Conservation (phyloP, 768 basidiomycete species). For the Xerocomellus chrysenteron region DNA sequence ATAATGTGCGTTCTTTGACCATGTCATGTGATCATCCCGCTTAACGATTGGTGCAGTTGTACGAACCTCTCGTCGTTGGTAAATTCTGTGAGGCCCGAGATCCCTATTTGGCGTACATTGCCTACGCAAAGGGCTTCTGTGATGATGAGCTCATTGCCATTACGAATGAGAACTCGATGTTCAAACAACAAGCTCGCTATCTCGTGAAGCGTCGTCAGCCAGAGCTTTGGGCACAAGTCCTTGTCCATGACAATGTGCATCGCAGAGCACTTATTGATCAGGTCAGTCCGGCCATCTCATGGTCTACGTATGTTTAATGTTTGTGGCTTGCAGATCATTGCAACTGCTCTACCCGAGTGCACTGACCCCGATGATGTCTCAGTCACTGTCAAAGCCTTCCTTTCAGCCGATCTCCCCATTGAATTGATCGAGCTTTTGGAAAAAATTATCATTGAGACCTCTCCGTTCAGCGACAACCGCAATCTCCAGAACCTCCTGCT, state of each 20-base stretch:
- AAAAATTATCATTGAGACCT: constrained; percentile 97
- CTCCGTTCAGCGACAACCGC: constrained; percentile 96
- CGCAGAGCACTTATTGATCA: constrained; percentile 94
- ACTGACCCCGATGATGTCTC: constrained; percentile 99
- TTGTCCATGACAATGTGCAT: constrained; percentile 84
- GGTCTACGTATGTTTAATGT: neutral
- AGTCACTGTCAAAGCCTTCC: constrained; percentile 96
- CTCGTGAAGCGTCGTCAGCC: constrained; percentile 93
- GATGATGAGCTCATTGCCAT: constrained; percentile 96
- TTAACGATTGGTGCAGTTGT: constrained; percentile 54
- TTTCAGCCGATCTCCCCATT: constrained; percentile 93
- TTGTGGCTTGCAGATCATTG: constrained; percentile 60
- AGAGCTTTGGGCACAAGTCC: constrained; percentile 96
- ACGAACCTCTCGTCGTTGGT: constrained; percentile 95
- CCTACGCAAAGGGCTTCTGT: constrained; percentile 98
- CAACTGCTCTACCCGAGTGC: constrained; percentile 93
- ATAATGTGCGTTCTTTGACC: constrained; percentile 65
- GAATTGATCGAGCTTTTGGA: constrained; percentile 97
- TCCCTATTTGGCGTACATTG: constrained; percentile 97
- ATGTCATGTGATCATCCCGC: neutral
- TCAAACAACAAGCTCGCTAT: constrained; percentile 99
- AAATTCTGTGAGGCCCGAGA: constrained; percentile 99
- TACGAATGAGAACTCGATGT: constrained; percentile 99
- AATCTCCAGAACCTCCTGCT: constrained; percentile 95
- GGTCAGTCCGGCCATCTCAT: constrained; percentile 38